A percentile compares a stretch with the other conserved stretches of the same genome.
phyloP scores from a whole-genome alignment of 2,329 filamentous ascomycete species.

The Curvularia sp. region DNA sequence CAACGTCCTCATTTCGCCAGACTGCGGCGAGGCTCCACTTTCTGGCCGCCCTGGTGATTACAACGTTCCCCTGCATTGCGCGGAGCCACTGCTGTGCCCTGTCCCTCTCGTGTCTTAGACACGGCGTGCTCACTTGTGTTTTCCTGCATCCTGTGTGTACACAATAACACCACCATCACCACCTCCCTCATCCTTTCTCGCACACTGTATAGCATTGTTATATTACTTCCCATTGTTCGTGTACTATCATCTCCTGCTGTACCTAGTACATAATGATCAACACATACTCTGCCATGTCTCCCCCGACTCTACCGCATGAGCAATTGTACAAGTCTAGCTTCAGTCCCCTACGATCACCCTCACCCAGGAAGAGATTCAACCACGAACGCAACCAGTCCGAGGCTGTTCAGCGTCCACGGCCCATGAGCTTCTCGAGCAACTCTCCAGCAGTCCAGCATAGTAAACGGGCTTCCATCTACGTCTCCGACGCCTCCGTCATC shows the following conservation, averaged over 20 bases:
- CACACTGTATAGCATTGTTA: conserved; percentile 11
- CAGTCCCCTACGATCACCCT: conserved; percentile 28
- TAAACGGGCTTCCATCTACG: conserved; percentile 38
- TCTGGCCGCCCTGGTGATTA: conserved; percentile 27
- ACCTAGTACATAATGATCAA: conserved; percentile 25
- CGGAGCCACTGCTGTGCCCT: conserved; percentile 17
- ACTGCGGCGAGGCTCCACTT: conserved; percentile 17
- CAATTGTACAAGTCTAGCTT: conserved; percentile 29
- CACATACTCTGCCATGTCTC: conserved; percentile 26
- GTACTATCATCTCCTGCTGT: conserved; percentile 9
- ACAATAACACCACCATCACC: conserved; percentile 21
- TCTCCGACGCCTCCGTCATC: conserved; percentile 35
- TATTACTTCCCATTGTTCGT: conserved; percentile 16
- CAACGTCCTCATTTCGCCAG: conserved; percentile 25
- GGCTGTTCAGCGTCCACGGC: conserved; percentile 29
- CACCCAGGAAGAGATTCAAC: conserved; percentile 22
- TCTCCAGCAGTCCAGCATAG: conserved; percentile 26
- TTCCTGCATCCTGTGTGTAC: conserved; percentile 15
- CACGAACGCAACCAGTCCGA: conserved; percentile 38
- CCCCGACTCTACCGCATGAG: conserved; percentile 23
- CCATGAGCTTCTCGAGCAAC: conserved; percentile 25
- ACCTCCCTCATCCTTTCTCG: conserved; percentile 13
- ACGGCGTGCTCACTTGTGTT: conserved; percentile 22
- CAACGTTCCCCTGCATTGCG: conserved; percentile 30
- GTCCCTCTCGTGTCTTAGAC: conserved; percentile 24